These are phyloP conservation scores for Sapria himalayana DNA, from an alignment of 345 rosid species.

Conservation along the genomic window DNA sequence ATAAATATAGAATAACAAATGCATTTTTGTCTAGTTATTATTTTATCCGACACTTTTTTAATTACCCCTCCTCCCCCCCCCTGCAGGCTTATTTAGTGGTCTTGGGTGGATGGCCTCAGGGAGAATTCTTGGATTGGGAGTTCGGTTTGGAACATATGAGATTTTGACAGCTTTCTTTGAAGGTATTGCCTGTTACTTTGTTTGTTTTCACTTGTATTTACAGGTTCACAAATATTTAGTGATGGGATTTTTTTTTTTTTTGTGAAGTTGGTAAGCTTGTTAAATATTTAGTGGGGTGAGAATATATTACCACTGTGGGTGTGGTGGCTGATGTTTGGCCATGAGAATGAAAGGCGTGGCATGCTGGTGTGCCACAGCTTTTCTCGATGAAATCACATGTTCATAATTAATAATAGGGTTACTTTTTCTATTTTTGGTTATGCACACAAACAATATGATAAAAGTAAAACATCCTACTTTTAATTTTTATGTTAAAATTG, in stretches of 20 bases:
- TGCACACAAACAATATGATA: no score
- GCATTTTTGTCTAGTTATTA: no score
- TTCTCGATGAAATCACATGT: no score
- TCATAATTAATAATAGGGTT: no score
- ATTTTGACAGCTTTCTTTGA: slow-evolving; percentile 54
- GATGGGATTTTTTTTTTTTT: background rate
- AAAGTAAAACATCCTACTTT: no score
- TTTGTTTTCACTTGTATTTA: background rate
- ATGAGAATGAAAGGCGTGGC: background rate
- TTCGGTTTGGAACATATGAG: slow-evolving; percentile 74
- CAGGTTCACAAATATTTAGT: no score
- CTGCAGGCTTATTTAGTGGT: slow-evolving; percentile 67
- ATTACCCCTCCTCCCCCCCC: no score
- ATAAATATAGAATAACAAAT: no score
- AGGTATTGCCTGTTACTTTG: slow-evolving; percentile 23
- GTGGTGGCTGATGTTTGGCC: background rate
- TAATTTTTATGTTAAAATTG: no score
- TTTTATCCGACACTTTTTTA: no score
- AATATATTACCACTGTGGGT: background rate
- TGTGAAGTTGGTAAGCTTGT: background rate
- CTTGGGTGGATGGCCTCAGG: slow-evolving; percentile 45
- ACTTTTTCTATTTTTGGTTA: no score
- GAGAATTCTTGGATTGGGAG: slow-evolving; percentile 46
- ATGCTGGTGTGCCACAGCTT: background rate
- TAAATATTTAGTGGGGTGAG: no score